Conservation (phyloP, 768 basidiomycete genomes). For the Mycena rosella region DNA sequence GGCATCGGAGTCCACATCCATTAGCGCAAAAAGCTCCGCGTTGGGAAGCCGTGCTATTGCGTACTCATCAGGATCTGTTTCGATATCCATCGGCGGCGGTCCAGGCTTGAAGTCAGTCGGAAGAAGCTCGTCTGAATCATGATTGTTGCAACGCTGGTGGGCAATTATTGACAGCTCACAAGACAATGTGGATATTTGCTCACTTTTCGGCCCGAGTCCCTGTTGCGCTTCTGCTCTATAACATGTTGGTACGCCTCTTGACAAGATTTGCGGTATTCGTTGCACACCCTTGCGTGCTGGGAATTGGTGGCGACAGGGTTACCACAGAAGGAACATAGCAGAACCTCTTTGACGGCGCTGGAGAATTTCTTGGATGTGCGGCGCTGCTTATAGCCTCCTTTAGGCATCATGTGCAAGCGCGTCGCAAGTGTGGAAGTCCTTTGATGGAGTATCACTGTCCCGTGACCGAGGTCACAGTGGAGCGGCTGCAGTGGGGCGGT, state of each 20-base stretch:
- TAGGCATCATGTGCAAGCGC: not conserved
- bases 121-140: not conserved
- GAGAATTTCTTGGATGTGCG: not conserved
- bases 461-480: too few species aligned
- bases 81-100: not conserved
- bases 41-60: not conserved
- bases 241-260: not conserved
- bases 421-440: too few species aligned
- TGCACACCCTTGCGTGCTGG: conserved; percentile 5
- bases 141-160: not conserved
- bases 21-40: not conserved
- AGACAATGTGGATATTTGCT: not conserved
- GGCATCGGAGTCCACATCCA: not conserved
- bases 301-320: not conserved
- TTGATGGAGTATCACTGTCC: too few species aligned
- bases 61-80: not conserved
- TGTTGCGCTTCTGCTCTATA: conserved; percentile 6
- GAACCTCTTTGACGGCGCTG: not conserved
- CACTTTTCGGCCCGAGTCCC: not conserved
- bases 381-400: not conserved
- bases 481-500: too few species aligned
- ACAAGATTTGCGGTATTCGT: not conserved
- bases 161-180: not conserved
- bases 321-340: not conserved
- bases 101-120: too few species aligned